Evolutionary conservation across 495 filamentous ascomycete genomes (phyloP).

Genomic region (Penicillium atrosanguineum): DNA sequence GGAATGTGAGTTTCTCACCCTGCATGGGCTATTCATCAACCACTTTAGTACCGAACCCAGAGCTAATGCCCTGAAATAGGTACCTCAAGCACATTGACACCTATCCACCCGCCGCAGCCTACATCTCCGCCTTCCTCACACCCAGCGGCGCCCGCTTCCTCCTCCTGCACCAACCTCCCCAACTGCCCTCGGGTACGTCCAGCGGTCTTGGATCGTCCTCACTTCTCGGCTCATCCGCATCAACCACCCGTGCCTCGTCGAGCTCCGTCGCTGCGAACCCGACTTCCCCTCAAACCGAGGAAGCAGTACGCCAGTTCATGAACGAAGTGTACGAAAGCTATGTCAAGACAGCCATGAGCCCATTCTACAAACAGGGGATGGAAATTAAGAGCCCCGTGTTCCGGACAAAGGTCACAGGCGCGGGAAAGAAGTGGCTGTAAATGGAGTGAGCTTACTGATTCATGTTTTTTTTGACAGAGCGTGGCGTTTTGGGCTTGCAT

Average conservation of each 20-base stretch:
- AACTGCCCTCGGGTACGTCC: conserved; percentile 36
- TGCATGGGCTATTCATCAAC: neutral
- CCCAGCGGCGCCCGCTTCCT: conserved; percentile 71
- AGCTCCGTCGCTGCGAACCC: conserved; percentile 74
- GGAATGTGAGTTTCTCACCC: conserved; percentile 57
- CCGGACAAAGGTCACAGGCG: conserved; percentile 71
- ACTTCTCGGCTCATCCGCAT: conserved; percentile 27
- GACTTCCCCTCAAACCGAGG: conserved; percentile 82
- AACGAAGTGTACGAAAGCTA: conserved; percentile 90
- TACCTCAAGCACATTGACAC: conserved; percentile 95
- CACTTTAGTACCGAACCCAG: neutral
- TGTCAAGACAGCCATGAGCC: conserved; percentile 96
- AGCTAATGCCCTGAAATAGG: conserved; percentile 44
- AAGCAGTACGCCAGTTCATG: conserved; percentile 92
- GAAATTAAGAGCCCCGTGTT: conserved; percentile 84
- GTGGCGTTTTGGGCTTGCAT: conserved; percentile 20
- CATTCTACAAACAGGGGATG: conserved; percentile 83
- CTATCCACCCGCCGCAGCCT: conserved; percentile 74
- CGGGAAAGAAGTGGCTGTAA: conserved; percentile 89
- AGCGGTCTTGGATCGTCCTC: conserved; percentile 33
- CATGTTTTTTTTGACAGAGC: conserved; percentile 12
- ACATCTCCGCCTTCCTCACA: conserved; percentile 90
- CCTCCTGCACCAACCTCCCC: conserved; percentile 75
- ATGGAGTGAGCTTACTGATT: conserved; percentile 6
- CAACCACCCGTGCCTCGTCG: conserved; percentile 51